Evolutionary conservation across 805 yeast genomes (phyloP).

Genomic region (Metschnikowia cubensis): DNA sequence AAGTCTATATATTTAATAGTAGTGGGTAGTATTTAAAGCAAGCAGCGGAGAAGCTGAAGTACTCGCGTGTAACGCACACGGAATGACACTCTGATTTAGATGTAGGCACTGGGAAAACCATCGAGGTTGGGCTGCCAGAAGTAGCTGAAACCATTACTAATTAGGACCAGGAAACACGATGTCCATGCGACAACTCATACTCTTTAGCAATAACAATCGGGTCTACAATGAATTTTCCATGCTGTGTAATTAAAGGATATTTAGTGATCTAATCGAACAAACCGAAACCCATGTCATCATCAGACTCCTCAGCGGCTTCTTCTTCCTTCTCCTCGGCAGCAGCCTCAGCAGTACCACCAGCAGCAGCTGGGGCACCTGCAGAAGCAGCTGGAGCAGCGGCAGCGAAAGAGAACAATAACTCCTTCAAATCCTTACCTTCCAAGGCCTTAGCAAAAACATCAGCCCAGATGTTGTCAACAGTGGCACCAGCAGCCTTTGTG

Average conservation of each 20-base stretch:
- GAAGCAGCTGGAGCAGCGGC: slow-evolving; percentile 43
- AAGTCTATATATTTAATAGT: too few relatives aligned
- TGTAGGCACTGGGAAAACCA: too few relatives aligned
- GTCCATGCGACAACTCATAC: too few relatives aligned
- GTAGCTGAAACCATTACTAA: too few relatives aligned
- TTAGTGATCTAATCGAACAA: slow-evolving; percentile 25
- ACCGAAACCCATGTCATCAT: slow-evolving; percentile 31
- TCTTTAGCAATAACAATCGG: not conserved
- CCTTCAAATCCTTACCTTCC: slow-evolving; percentile 79
- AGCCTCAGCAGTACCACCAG: slow-evolving; percentile 49
- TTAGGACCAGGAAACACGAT: too few relatives aligned
- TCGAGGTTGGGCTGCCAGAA: too few relatives aligned
- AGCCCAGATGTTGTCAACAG: slow-evolving; percentile 80
- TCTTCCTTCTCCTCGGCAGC: slow-evolving; percentile 25
- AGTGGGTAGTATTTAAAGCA: too few relatives aligned
- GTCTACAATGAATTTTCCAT: slow-evolving; percentile 3
- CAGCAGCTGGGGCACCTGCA: slow-evolving; percentile 31
- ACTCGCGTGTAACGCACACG: too few relatives aligned
- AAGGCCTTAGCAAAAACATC: slow-evolving; percentile 86
- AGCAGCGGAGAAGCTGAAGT: too few relatives aligned
- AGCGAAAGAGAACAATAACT: slow-evolving; percentile 57
- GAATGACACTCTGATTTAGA: too few relatives aligned
- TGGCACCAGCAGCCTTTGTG: slow-evolving; percentile 78
- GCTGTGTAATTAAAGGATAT: slow-evolving; percentile 12
- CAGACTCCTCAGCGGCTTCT: slow-evolving; percentile 21